phyloP scores from a whole-genome alignment of 2,329 filamentous ascomycete genomes.

The Dactylellina haptotyla region DNA sequence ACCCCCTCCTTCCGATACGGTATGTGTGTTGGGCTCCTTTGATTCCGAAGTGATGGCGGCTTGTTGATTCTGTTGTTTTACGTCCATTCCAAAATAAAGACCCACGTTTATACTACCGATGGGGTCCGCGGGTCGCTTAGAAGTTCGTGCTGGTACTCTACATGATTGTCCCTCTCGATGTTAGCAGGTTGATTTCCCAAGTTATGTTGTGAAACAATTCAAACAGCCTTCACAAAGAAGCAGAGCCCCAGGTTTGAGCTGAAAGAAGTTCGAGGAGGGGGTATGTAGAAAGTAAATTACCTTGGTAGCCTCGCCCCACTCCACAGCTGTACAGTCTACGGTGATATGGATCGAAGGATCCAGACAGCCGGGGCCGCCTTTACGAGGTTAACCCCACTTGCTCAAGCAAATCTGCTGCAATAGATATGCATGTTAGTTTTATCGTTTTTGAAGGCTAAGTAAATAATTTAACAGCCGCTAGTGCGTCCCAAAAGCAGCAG shows the following conservation, averaged over 20 bases:
- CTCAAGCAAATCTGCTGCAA: not conserved
- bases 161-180: constrained; percentile 12
- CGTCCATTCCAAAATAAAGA: constrained; percentile 46
- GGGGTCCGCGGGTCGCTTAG: constrained; percentile 24
- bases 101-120: constrained; percentile 4
- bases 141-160: constrained; percentile 25
- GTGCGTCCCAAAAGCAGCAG: not conserved
- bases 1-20: constrained; percentile 17
- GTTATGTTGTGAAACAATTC: too few relatives aligned
- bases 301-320: not conserved
- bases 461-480: not conserved
- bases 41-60: constrained; percentile 23
- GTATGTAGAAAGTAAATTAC: not conserved
- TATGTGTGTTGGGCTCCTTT: constrained; percentile 24
- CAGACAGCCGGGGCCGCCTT: constrained; percentile 1
- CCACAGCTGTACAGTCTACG: not conserved
- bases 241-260: too few relatives aligned
- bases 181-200: not conserved
- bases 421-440: not conserved
- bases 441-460: not conserved
- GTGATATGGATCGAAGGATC: not conserved
- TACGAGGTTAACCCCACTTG: not conserved
- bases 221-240: not conserved
- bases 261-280: too few relatives aligned
- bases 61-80: constrained; percentile 4